phyloP scores from a whole-genome alignment of 164 flowering plant genomes.

The Amborella trichopoda region DNA sequence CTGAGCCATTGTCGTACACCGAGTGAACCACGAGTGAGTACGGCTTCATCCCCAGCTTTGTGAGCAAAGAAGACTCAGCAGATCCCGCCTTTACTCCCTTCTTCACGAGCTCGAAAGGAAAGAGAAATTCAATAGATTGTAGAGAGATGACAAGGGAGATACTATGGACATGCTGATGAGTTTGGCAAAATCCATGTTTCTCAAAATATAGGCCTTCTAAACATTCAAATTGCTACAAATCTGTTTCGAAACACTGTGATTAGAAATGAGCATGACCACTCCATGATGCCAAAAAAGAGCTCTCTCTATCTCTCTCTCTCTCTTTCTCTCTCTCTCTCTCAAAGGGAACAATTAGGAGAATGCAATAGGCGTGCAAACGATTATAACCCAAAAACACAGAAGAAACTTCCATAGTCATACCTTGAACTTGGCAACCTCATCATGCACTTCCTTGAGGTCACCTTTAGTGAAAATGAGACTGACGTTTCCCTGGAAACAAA shows the following conservation, averaged over 20 bases:
- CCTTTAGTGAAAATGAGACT: conserved; percentile 5
- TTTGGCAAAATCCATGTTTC: neutral
- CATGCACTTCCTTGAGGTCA: conserved; percentile 4
- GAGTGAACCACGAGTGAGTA: conserved; percentile 6
- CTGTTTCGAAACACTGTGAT: neutral
- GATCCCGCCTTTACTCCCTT: conserved; percentile 9
- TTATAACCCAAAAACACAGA: neutral
- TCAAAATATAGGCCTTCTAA: neutral
- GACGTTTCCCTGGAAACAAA: conserved; percentile 3
- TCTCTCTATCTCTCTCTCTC: too few relatives aligned
- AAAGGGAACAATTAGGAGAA: neutral
- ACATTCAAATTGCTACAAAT: neutral
- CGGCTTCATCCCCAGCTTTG: conserved; percentile 7
- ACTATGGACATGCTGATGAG: neutral
- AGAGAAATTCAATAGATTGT: conserved; percentile 1
- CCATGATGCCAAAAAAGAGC: neutral
- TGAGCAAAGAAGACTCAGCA: conserved; percentile 5
- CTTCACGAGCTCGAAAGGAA: conserved; percentile 5
- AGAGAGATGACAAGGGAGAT: neutral
- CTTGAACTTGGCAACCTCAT: conserved; percentile 5
- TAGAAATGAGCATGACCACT: neutral
- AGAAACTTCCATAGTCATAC: neutral
- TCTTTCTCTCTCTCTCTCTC: too few relatives aligned
- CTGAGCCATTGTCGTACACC: conserved; percentile 11
- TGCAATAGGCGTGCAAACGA: neutral